Conservation (phyloP, 2,329 filamentous ascomycete genomes). For the Ophiostoma triangulosporum region DNA sequence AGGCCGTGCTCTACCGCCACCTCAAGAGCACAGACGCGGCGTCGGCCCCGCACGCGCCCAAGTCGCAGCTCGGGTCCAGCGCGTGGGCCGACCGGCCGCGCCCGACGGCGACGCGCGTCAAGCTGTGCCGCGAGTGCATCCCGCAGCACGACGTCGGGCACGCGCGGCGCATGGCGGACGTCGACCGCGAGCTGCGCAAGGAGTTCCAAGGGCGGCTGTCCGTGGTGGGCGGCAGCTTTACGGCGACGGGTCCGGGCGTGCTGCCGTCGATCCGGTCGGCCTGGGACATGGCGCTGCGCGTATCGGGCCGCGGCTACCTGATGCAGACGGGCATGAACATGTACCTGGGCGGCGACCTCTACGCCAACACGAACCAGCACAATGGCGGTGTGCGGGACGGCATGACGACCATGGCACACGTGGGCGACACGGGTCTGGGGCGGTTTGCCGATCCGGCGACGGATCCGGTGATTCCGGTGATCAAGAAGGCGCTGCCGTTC, state of each 20-base stretch:
- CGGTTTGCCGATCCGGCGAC: constrained; percentile 9
- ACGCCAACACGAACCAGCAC: background rate
- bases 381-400: background rate
- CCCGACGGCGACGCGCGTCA: constrained; percentile 33
- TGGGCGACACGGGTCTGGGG: constrained; percentile 15
- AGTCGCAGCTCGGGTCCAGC: background rate
- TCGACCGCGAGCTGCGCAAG: constrained; percentile 39
- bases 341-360: constrained; percentile 1
- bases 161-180: constrained; percentile 41
- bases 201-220: constrained; percentile 50
- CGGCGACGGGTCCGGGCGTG: constrained; percentile 35
- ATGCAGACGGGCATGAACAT: background rate
- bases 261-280: constrained; percentile 38
- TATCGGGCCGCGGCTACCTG: constrained; percentile 18
- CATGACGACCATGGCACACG: constrained; percentile 8
- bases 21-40: constrained; percentile 26
- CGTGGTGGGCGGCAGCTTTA: constrained; percentile 46
- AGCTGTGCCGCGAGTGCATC: constrained; percentile 56
- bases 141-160: constrained; percentile 85
- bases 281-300: constrained; percentile 27
- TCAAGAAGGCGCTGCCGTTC: constrained; percentile 5
- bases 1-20: constrained; percentile 56
- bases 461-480: constrained; percentile 3
- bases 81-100: background rate
- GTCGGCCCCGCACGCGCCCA: background rate